Evolutionary conservation across 352 stramenopile genomes (phyloP).

Genomic region (Phytophthora citricola): DNA sequence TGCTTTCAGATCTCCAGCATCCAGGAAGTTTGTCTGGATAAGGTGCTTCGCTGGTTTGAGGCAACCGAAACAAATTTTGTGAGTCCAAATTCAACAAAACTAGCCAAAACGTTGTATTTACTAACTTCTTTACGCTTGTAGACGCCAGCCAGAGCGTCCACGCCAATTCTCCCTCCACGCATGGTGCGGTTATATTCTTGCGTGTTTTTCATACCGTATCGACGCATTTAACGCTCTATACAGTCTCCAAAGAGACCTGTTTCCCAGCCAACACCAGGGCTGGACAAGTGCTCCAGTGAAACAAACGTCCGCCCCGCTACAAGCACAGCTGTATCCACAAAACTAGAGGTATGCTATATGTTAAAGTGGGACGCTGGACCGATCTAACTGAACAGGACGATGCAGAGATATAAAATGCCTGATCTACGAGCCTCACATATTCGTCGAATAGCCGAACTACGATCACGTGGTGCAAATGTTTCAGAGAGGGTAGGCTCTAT

Average conservation of each 20-base stretch:
- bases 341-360: conserved; percentile 37
- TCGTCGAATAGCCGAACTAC: conserved; percentile 67
- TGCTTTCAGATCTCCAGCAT: conserved; percentile 49
- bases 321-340: conserved; percentile 10
- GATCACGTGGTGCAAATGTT: conserved; percentile 44
- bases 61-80: conserved; percentile 36
- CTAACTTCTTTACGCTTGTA: conserved; percentile 1
- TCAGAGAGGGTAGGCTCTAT: conserved; percentile 29
- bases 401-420: conserved; percentile 64
- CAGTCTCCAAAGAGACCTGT: conserved; percentile 59
- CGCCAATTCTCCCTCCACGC: conserved; percentile 54
- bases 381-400: background rate
- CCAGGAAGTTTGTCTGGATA: conserved; percentile 53
- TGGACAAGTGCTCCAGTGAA: conserved; percentile 38
- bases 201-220: background rate
- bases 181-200: conserved; percentile 49
- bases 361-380: background rate
- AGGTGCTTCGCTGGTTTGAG: conserved; percentile 71
- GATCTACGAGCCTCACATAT: conserved; percentile 73
- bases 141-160: conserved; percentile 34
- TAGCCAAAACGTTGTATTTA: background rate
- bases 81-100: background rate
- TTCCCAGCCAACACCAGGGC: background rate
- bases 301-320: conserved; percentile 10
- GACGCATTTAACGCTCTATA: no score